These are phyloP conservation scores for Dendrobium catenatum DNA, from an alignment of 106 monocot genomes.

Conservation along the genomic window DNA sequence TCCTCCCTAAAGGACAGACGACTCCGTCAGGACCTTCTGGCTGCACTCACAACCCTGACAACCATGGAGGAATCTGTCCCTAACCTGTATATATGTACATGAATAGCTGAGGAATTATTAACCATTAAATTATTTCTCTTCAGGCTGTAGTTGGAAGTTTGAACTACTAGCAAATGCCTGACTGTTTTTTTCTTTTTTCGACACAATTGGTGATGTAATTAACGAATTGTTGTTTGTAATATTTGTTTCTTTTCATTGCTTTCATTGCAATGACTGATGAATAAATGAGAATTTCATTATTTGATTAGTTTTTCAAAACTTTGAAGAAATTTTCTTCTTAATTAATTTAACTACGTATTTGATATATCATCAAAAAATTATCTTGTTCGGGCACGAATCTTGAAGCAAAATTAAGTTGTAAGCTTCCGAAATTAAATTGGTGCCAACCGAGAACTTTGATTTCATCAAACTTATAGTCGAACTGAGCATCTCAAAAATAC, in stretches of 20 bases:
- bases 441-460: too few species aligned
- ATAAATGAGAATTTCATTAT: too few species aligned
- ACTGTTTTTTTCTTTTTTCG: not conserved
- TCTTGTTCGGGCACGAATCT: too few species aligned
- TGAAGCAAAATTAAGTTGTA: too few species aligned
- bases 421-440: too few species aligned
- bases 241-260: not conserved
- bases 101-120: not conserved
- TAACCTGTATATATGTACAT: not conserved
- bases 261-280: not conserved
- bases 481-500: too few species aligned
- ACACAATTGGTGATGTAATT: too few species aligned
- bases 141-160: not conserved
- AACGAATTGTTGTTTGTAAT: not conserved
- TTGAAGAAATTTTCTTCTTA: too few species aligned
- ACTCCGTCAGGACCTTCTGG: conserved; percentile 12
- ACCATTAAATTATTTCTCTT: not conserved
- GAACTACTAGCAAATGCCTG: not conserved
- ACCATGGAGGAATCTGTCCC: conserved; percentile 20
- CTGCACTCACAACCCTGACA: conserved; percentile 25
- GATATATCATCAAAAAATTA: too few species aligned
- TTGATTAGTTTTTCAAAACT: too few species aligned
- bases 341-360: too few species aligned
- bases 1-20: conserved; percentile 12
- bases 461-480: too few species aligned